Evolutionary conservation across 306 rosid species (phyloP).

Genomic region (Gillenia trifoliata): DNA sequence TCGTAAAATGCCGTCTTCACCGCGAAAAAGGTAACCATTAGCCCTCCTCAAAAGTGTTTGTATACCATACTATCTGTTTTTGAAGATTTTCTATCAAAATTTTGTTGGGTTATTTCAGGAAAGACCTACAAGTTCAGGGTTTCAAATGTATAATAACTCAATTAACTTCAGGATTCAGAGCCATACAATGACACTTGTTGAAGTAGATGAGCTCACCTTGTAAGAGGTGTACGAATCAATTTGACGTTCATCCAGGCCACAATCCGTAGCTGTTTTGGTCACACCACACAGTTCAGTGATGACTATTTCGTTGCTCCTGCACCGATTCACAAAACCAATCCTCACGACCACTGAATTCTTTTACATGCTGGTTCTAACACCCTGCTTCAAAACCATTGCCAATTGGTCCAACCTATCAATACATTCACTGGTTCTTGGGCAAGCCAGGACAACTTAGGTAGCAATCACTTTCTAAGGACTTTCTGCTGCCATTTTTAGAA

Average conservation of each 20-base stretch:
- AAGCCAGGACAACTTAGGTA: constrained; percentile 84
- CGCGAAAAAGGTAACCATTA: constrained; percentile 42
- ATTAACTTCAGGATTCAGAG: constrained; percentile 67
- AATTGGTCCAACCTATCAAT: constrained; percentile 41
- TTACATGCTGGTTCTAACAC: constrained; percentile 48
- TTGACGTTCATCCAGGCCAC: constrained; percentile 76
- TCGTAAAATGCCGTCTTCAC: constrained; percentile 18
- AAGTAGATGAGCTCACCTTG: constrained; percentile 76
- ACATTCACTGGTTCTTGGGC: constrained; percentile 63
- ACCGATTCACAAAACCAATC: constrained; percentile 45
- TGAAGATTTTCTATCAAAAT: neutral
- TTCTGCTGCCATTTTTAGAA: neutral
- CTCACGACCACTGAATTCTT: constrained; percentile 46
- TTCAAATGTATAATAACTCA: constrained; percentile 63
- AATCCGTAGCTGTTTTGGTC: constrained; percentile 62
- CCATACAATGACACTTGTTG: constrained; percentile 56
- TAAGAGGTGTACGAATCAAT: constrained; percentile 57
- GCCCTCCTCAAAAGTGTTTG: neutral
- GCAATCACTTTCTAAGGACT: neutral
- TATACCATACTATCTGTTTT: neutral
- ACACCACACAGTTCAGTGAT: constrained; percentile 18
- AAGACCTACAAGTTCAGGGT: constrained; percentile 72
- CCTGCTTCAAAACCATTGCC: constrained; percentile 50
- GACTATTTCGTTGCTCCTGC: constrained; percentile 58
- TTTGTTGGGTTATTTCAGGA: constrained; percentile 35